phyloP scores from a whole-genome alignment of 441 rosid species.

The Metrosideros polymorpha region DNA sequence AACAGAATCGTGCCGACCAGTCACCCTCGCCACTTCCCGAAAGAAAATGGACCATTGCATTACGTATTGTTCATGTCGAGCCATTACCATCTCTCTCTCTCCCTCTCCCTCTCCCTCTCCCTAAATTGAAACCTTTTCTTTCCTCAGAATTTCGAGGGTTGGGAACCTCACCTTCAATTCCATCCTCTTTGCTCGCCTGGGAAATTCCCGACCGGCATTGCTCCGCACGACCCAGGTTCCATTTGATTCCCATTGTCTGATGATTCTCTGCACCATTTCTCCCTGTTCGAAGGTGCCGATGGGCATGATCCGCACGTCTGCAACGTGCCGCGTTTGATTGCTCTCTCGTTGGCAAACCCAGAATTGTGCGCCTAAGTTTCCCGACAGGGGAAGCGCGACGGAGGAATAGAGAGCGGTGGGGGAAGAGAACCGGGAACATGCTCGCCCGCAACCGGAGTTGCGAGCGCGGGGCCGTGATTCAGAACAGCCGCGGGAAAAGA shows the following conservation, averaged over 20 bases:
- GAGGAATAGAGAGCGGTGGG: neutral
- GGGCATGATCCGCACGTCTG: neutral
- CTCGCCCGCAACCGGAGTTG: neutral
- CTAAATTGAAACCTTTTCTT: neutral
- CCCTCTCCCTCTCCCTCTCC: neutral
- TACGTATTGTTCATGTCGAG: neutral
- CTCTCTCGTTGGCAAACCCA: neutral
- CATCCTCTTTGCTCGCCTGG: neutral
- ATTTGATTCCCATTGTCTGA: neutral
- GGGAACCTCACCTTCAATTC: neutral
- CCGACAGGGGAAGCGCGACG: neutral
- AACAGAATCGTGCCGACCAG: slow-evolving; percentile 31
- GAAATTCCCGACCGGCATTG: neutral
- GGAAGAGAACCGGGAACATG: neutral
- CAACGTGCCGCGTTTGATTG: neutral
- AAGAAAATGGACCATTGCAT: neutral
- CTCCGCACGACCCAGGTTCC: neutral
- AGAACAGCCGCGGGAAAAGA: neutral
- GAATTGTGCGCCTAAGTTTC: neutral
- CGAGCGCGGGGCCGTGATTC: neutral
- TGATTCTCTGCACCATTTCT: neutral
- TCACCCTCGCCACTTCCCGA: neutral
- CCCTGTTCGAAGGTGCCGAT: neutral
- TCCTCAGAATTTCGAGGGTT: neutral
- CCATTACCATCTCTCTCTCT: neutral